Evolutionary conservation across 2,329 filamentous ascomycete genomes (phyloP), one percentile per base, ranked within the genome.

Genomic region (Colletotrichum tropicale): DNA sequence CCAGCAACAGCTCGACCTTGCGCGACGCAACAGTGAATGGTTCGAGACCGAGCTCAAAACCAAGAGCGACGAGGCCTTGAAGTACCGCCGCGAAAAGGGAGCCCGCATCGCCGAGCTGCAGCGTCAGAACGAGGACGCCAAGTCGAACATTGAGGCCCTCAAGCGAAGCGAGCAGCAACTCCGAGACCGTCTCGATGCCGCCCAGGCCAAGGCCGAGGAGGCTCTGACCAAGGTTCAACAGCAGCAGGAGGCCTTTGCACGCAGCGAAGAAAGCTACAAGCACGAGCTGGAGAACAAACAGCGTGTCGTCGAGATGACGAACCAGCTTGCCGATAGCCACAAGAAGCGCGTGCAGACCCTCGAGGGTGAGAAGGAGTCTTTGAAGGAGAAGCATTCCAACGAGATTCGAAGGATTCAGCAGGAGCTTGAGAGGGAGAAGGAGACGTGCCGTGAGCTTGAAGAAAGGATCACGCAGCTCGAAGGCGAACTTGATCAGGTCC

Each of bases 1-100:
- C 15, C 93, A 97, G 84, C 96, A 98, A 83, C 96, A 98, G 83
- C 90, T 98, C 43, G 95, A 98, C 56, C 89, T 98, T 71, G 92
- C 96, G 21, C 96, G 95, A 83, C 94, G 94, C 81, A 98, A 96
- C 86, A 95, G 95, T 78, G 96, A 98, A 80, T 99, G 96, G 94
- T 94, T 97, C 71, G 95, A 98, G 81, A 93, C 90, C 56, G 97
- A 99, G 84, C 90, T 98, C 26, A 96, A 98, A 87, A 96, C 95
- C 1, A 98, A 98, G 86, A 93, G 91, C 77, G 91, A 93, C 10
- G 97, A 99, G 82, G 93, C 95, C 64, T 91, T 96, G 78, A 98
- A 96, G 81, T 96, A 94, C 85, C 93, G 97, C 77, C 98, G 98
- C 82, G 97, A 99, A 83, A 98, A 98, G 89, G 95, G 95, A 77